These are phyloP conservation scores for Fusarium circinatum DNA, from an alignment of 2,329 filamentous ascomycete species.

Conservation along the genomic window DNA sequence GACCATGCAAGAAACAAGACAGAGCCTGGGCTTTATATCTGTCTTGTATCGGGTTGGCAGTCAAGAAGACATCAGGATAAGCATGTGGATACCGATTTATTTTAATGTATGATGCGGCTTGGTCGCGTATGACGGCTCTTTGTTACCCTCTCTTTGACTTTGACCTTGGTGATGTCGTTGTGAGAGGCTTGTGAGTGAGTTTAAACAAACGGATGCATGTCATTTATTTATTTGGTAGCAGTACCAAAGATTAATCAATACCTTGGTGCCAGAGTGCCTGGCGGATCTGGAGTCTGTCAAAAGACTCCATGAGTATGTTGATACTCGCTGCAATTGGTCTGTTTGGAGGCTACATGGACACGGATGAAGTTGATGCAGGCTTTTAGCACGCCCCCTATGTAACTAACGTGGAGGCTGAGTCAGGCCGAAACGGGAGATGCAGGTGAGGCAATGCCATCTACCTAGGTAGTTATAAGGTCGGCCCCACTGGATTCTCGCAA, in stretches of 20 bases:
- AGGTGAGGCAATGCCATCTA: background rate
- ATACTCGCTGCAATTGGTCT: background rate
- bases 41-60: slow-evolving; percentile 2
- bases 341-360: background rate
- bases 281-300: background rate
- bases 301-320: background rate
- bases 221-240: background rate
- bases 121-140: slow-evolving; percentile 29
- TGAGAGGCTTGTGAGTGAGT: background rate
- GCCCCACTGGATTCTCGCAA: slow-evolving; percentile 8
- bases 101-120: slow-evolving; percentile 43
- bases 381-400: background rate
- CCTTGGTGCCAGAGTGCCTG: background rate
- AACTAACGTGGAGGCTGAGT: slow-evolving; percentile 33
- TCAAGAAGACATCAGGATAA: slow-evolving; percentile 27
- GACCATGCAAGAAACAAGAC: background rate
- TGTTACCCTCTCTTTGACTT: background rate
- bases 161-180: background rate
- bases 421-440: slow-evolving; percentile 31
- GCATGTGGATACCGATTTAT: slow-evolving; percentile 37
- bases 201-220: background rate
- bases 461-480: background rate
- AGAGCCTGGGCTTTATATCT: slow-evolving; percentile 11
- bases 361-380: background rate
- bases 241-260: background rate